phyloP scores from a whole-genome alignment of 2,329 filamentous ascomycete species.

The Mollisiaceae sp. region DNA sequence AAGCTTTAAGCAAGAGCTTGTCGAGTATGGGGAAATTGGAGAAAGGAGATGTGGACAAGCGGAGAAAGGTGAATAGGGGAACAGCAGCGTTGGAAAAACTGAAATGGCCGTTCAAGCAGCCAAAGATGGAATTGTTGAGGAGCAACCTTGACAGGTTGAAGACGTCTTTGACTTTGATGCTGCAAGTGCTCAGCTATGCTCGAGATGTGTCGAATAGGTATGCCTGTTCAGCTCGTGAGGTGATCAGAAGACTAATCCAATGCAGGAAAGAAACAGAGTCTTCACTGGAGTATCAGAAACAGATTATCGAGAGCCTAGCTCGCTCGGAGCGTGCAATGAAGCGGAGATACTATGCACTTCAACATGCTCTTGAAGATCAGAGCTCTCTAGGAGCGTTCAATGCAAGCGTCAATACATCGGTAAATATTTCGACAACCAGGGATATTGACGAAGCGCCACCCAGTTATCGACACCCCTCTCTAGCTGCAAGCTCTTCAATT shows the following conservation, averaged over 20 bases:
- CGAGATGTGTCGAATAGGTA: constrained; percentile 21
- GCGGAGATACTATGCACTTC: constrained; percentile 15
- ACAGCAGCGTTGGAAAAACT: constrained; percentile 13
- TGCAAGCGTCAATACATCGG: not conserved
- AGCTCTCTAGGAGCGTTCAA: not conserved
- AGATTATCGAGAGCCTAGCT: constrained; percentile 23
- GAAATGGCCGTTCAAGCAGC: constrained; percentile 28
- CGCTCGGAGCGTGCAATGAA: constrained; percentile 23
- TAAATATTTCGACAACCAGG: not conserved
- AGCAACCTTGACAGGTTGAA: constrained; percentile 27
- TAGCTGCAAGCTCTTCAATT: not conserved
- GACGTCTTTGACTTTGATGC: constrained; percentile 25
- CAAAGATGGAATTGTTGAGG: constrained; percentile 27
- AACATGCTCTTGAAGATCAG: constrained; percentile 10
- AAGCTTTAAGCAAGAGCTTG: constrained; percentile 24
- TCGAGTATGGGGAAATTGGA: constrained; percentile 2
- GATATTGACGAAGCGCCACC: not conserved
- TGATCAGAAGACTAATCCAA: not conserved
- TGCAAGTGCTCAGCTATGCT: constrained; percentile 26
- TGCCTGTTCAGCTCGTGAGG: not conserved
- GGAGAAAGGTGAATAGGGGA: constrained; percentile 13
- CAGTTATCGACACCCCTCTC: not conserved
- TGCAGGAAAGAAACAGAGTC: constrained; percentile 16
- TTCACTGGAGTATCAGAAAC: constrained; percentile 22
- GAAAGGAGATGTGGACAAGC: not conserved